A percentile compares a stretch with the other conserved stretches of the same genome.
Evolutionary conservation across 1,284 basidiomycete species (phyloP).

Genomic region (Leucoagaricus sp.): DNA sequence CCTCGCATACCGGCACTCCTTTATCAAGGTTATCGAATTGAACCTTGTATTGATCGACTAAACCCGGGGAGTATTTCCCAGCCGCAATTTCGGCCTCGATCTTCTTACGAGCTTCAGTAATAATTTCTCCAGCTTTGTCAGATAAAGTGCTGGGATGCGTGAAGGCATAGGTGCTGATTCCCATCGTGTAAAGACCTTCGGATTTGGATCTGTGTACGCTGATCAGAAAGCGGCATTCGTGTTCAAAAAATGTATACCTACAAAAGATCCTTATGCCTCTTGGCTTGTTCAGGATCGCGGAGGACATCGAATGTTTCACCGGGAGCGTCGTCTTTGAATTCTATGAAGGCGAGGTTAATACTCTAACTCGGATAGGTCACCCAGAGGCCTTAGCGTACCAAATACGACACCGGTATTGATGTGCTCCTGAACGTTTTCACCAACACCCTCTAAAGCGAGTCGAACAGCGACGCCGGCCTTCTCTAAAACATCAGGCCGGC

Average conservation of each 20-base stretch:
- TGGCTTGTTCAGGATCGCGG: not conserved
- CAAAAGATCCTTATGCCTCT: not conserved
- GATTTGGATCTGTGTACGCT: not conserved
- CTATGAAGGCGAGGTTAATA: no score
- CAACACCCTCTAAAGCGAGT: constrained; percentile 30
- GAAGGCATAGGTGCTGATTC: not conserved
- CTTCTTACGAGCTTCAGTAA: not conserved
- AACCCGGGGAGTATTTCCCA: constrained; percentile 13
- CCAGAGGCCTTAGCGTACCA: no score
- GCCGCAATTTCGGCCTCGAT: not conserved
- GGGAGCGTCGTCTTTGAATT: not conserved
- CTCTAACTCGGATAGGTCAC: no score
- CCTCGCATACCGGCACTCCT: constrained; percentile 8
- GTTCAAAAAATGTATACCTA: not conserved
- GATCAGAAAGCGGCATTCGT: no score
- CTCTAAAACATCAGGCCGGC: constrained; percentile 22
- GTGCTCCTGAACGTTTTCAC: constrained; percentile 23
- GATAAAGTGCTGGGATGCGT: not conserved
- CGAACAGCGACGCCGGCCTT: constrained; percentile 22
- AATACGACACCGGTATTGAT: not conserved
- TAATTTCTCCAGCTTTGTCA: not conserved
- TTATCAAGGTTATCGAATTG: constrained; percentile 11
- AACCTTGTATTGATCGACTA: constrained; percentile 17
- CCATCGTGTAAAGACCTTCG: not conserved
- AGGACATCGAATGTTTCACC: constrained; percentile 5